These are phyloP conservation scores for Boletales sp. DNA, from an alignment of 768 basidiomycete genomes.

Conservation along the genomic window DNA sequence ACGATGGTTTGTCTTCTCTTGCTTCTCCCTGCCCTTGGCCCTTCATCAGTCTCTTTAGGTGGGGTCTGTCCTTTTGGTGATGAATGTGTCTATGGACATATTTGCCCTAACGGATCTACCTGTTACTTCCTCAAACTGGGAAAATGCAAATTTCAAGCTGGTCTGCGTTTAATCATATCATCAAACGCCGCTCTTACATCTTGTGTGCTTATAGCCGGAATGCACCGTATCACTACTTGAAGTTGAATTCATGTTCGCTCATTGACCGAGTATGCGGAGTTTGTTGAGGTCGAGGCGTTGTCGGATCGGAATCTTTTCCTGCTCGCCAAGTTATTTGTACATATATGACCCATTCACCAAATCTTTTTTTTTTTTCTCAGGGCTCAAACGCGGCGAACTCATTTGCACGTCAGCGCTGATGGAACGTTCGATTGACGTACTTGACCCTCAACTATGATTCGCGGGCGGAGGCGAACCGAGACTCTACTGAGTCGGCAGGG, in stretches of 20 bases:
- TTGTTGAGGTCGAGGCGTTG: slow-evolving; percentile 5
- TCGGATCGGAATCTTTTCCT: slow-evolving; percentile 12
- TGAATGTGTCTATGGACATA: slow-evolving; percentile 44
- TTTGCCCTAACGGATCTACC: slow-evolving; percentile 42
- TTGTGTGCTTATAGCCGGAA: slow-evolving; percentile 30
- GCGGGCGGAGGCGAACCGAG: slow-evolving; percentile 24
- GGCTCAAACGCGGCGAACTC: slow-evolving; percentile 20
- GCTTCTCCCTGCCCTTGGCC: not conserved
- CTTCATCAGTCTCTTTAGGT: slow-evolving; percentile 33
- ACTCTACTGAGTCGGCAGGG: slow-evolving; percentile 10
- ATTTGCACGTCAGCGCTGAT: slow-evolving; percentile 31
- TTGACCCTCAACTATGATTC: slow-evolving; percentile 23
- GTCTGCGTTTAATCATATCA: slow-evolving; percentile 35
- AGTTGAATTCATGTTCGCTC: slow-evolving; percentile 5
- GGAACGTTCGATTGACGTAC: slow-evolving; percentile 35
- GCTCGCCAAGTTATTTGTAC: slow-evolving; percentile 27
- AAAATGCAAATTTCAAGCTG: slow-evolving; percentile 59
- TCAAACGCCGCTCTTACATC: slow-evolving; percentile 7
- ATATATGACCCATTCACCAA: slow-evolving; percentile 30
- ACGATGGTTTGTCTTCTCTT: slow-evolving; percentile 43
- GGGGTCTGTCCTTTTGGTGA: slow-evolving; percentile 58
- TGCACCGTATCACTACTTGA: slow-evolving; percentile 32
- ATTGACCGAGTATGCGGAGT: slow-evolving; percentile 7
- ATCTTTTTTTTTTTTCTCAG: slow-evolving; percentile 23
- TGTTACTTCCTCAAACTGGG: slow-evolving; percentile 55